Percentiles rank a stretch among this genome's conserved stretches.
Conservation (phyloP, 2,329 filamentous ascomycete genomes). For the Fusarium falciforme region DNA sequence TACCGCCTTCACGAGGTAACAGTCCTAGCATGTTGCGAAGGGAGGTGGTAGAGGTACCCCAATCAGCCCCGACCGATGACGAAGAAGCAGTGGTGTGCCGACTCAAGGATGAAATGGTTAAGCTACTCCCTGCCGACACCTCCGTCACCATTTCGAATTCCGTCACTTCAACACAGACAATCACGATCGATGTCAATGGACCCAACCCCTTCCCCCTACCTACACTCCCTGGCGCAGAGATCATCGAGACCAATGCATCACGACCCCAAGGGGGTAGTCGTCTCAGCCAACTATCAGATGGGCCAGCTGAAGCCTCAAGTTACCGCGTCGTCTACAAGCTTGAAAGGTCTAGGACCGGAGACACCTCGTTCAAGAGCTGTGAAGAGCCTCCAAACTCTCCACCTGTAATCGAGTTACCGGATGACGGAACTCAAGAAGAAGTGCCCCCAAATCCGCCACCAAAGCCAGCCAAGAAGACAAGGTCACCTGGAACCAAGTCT, state of each 20-base stretch:
- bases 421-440: conserved; percentile 30
- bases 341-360: conserved; percentile 62
- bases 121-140: conserved; percentile 65
- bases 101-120: conserved; percentile 65
- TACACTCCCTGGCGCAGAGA: conserved; percentile 68
- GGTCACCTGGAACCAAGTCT: conserved; percentile 9
- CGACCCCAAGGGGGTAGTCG: conserved; percentile 15
- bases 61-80: conserved; percentile 35
- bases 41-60: neutral
- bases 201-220: conserved; percentile 62
- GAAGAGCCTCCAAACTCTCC: conserved; percentile 39
- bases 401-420: conserved; percentile 43
- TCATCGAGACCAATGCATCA: conserved; percentile 63
- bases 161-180: conserved; percentile 70
- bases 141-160: conserved; percentile 71
- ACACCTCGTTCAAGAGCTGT: conserved; percentile 52
- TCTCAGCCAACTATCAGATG: conserved; percentile 30
- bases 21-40: neutral
- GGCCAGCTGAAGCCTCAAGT: conserved; percentile 45
- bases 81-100: conserved; percentile 57
- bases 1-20: neutral
- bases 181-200: conserved; percentile 72
- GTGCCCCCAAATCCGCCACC: conserved; percentile 19
- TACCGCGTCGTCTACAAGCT: conserved; percentile 71
- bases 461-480: conserved; percentile 22